These are phyloP conservation scores for Orbilia blumenaviensis DNA, from an alignment of 2,329 filamentous ascomycete genomes.

Conservation along the genomic window DNA sequence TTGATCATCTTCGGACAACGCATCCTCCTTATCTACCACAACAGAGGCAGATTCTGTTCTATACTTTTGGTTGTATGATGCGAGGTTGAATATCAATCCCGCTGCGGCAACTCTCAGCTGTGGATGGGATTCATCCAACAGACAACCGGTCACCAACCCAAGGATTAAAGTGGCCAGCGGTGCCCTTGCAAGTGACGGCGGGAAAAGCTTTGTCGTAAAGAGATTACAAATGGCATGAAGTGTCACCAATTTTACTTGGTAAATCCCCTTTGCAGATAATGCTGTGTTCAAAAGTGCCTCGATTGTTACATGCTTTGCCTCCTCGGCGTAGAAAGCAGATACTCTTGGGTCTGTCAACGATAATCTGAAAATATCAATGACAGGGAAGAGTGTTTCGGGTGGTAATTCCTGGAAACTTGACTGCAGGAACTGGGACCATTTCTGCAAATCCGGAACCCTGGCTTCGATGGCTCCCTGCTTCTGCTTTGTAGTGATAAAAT, in stretches of 20 bases:
- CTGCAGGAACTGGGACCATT: constrained; percentile 71
- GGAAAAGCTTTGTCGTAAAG: constrained; percentile 78
- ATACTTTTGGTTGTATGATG: constrained; percentile 72
- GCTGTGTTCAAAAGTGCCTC: constrained; percentile 69
- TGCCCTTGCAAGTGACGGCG: constrained; percentile 69
- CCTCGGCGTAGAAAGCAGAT: constrained; percentile 83
- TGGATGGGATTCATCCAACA: constrained; percentile 78
- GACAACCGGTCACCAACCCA: constrained; percentile 76
- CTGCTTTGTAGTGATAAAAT: constrained; percentile 74
- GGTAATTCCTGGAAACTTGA: constrained; percentile 68
- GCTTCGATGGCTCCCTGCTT: constrained; percentile 71
- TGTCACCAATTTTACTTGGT: constrained; percentile 82
- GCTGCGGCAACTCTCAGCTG: constrained; percentile 83
- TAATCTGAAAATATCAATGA: constrained; percentile 84
- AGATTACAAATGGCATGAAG: constrained; percentile 86
- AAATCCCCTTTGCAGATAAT: constrained; percentile 62
- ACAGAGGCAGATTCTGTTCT: constrained; percentile 61
- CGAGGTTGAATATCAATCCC: constrained; percentile 83
- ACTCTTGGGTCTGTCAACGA: constrained; percentile 80
- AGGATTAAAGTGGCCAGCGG: constrained; percentile 70
- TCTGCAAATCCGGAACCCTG: constrained; percentile 74
- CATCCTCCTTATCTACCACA: constrained; percentile 67
- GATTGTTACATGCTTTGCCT: constrained; percentile 71
- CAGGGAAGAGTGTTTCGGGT: constrained; percentile 75
- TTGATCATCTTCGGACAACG: constrained; percentile 74